Conservation (phyloP, 139 green algal species). For the Yamagishiella unicocca region DNA sequence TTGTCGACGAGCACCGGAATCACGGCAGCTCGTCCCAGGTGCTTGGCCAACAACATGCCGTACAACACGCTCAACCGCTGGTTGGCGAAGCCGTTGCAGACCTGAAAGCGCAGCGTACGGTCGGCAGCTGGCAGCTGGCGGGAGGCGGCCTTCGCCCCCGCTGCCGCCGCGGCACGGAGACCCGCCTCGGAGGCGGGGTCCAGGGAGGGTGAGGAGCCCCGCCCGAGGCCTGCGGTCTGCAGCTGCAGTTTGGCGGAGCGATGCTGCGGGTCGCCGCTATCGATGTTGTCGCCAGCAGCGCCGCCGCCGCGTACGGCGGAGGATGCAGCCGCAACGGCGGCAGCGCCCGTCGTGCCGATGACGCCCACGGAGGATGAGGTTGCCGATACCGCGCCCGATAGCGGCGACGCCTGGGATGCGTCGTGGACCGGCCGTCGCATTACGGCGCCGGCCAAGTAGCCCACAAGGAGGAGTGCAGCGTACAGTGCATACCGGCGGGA, state of each 20-base stretch:
- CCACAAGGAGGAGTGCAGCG: background rate
- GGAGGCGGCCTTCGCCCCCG: background rate
- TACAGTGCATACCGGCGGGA: conserved; percentile 2
- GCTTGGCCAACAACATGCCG: conserved; percentile 45
- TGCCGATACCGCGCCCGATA: no score
- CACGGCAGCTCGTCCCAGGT: conserved; percentile 35
- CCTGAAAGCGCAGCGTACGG: conserved; percentile 46
- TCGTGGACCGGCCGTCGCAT: background rate
- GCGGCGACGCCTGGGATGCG: no score
- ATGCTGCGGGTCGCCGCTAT: no score
- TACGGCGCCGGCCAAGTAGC: background rate
- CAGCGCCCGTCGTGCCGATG: no score
- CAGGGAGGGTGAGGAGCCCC: no score
- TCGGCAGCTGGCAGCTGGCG: background rate
- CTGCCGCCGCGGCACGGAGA: background rate
- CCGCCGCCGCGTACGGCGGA: no score
- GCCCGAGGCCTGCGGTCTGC: no score
- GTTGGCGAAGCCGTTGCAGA: conserved; percentile 68
- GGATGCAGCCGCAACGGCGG: no score
- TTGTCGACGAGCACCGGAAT: conserved; percentile 53
- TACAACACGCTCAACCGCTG: conserved; percentile 61
- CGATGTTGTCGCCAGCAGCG: no score
- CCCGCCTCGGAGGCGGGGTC: background rate
- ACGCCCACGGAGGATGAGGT: no score
- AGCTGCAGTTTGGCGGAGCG: no score